Evolutionary conservation across 1,139 yeast species (phyloP), one percentile per base, ranked within the genome.

Genomic region (Geotrichum aggregatum): DNA sequence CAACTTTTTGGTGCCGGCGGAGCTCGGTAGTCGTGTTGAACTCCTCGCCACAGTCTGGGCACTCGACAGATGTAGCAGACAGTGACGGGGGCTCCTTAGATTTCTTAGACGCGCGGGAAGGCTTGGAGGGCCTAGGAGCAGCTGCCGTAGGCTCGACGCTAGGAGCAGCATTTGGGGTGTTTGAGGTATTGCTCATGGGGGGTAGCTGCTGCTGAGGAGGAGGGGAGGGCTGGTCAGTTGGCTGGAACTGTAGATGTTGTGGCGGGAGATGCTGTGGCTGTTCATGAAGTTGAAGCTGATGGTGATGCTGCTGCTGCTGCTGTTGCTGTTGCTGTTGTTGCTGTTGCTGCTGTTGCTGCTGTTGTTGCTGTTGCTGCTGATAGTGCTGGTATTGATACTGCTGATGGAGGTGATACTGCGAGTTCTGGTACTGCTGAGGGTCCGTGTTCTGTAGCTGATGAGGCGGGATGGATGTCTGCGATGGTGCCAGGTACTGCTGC

Each of bases 1-100:
- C 51, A 30, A 47, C 48, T 49, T 63, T 63, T 30, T 58, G 59
- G 49, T 63, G 66, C 19, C 61, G 57, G 13, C 65, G 60, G 21
- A 63, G 61, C 34, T 60, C 63, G 3, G 57, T 52, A 10, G 61
- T 55, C 42, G 53, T 58, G 16, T 47, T 18, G 49, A 61, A 61
- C 31, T 50, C 45, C 14, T 55, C 55, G 11, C 57, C 56, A 46
- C 66, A 63, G 35, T 61, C 63, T 13, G 49, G 53, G 49, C 44
- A 36, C 13, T 46, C 30, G 42, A 22, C 44, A 8, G 52, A 14
- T 1, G 44, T 2, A 1, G 54, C 41, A 10, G 31, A 22, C 7
- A 44, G 34, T 6, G 41, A 45, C 3, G 50, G 38, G 47, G 38
- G 3, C 5, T 16, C 18, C 19, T 26, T 33, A 10, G 30, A 28